phyloP scores from a whole-genome alignment of 352 stramenopile genomes.

The Albugo candida region DNA sequence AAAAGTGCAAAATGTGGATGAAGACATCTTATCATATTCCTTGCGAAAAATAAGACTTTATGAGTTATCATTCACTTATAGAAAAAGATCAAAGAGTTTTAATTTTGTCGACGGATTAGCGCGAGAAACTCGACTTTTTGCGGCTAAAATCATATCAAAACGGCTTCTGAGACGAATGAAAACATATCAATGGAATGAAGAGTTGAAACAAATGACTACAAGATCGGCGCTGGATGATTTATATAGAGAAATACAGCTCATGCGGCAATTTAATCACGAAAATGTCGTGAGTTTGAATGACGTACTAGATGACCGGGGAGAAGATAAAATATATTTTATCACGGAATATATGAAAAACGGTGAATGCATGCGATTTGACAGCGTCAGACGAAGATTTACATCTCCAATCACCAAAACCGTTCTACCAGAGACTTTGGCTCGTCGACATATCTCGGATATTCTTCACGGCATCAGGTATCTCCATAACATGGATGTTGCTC shows the following conservation, averaged over 20 bases:
- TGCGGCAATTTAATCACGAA: constrained; percentile 76
- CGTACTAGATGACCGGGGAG: constrained; percentile 61
- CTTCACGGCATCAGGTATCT: constrained; percentile 65
- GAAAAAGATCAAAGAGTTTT: no score
- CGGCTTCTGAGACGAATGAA: constrained; percentile 52
- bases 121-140: constrained; percentile 27
- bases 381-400: constrained; percentile 44
- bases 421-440: constrained; percentile 40
- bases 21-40: no score
- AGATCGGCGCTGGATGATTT: constrained; percentile 72
- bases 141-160: constrained; percentile 77
- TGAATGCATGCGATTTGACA: constrained; percentile 62
- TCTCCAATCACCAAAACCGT: constrained; percentile 31
- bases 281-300: constrained; percentile 84
- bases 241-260: constrained; percentile 71
- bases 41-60: no score
- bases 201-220: constrained; percentile 2
- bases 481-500: constrained; percentile 49
- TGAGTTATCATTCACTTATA: no score
- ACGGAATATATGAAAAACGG: constrained; percentile 73
- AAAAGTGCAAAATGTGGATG: no score
- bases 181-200: constrained; percentile 31
- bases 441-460: constrained; percentile 47
- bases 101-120: background rate
- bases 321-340: constrained; percentile 73